phyloP scores from a whole-genome alignment of 2,329 filamentous ascomycete genomes.

The Akanthomyces uredinophilus region DNA sequence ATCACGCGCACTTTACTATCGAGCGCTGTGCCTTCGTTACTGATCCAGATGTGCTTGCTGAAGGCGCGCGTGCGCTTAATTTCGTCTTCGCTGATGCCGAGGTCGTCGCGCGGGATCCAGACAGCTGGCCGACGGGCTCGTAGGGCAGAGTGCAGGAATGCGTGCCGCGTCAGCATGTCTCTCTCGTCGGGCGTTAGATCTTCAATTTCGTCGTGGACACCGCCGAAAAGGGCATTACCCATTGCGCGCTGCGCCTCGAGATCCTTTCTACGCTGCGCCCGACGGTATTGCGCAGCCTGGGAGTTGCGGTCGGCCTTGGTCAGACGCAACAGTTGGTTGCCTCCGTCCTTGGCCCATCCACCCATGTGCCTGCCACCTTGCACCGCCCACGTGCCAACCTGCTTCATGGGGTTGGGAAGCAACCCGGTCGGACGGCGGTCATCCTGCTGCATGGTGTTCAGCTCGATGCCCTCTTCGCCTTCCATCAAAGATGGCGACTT shows the following conservation, averaged over 20 bases:
- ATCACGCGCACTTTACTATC: slow-evolving; percentile 79
- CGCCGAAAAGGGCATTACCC: slow-evolving; percentile 77
- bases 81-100: slow-evolving; percentile 90
- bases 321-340: slow-evolving; percentile 43
- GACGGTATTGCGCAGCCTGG: slow-evolving; percentile 44
- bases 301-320: slow-evolving; percentile 29
- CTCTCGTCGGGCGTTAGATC: slow-evolving; percentile 87
- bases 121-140: slow-evolving; percentile 80
- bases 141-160: slow-evolving; percentile 86
- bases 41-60: slow-evolving; percentile 83
- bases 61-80: slow-evolving; percentile 70
- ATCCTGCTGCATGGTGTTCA: slow-evolving; percentile 32
- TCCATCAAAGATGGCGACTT: slow-evolving; percentile 26
- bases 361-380: slow-evolving; percentile 24
- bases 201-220: slow-evolving; percentile 88
- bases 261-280: slow-evolving; percentile 50
- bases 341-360: slow-evolving; percentile 37
- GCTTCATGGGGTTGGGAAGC: slow-evolving; percentile 39
- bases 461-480: slow-evolving; percentile 30
- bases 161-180: slow-evolving; percentile 76
- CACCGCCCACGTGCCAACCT: slow-evolving; percentile 44
- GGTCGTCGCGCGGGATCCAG: slow-evolving; percentile 88
- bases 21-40: slow-evolving; percentile 83
- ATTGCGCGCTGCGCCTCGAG: slow-evolving; percentile 69
- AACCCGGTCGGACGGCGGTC: slow-evolving; percentile 23